Base-by-base conservation (phyloP, 345 rosid genomes). In the Bruguiera gymnorhiza region DNA sequence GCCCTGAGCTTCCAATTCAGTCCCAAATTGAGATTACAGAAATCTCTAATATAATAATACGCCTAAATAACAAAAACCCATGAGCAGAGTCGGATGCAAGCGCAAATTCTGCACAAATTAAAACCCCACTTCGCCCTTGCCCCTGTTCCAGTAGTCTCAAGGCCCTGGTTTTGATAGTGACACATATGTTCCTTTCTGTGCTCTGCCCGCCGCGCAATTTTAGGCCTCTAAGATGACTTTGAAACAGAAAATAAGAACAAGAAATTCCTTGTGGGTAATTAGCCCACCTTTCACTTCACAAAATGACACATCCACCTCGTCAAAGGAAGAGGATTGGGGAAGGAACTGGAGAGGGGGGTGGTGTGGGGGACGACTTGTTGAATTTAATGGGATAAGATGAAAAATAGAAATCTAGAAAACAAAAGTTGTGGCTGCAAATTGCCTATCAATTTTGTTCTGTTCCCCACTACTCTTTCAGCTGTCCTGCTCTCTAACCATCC, bases 351-450 rank as follows among this genome's bases (percentile, higher is more conserved):
- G 76, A 54, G 72, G 80, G 66, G 81, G 77, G 75, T 37, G 69
- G 74, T 1, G 29, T 27, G 29, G 29, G 29, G 29, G 29, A 27
- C 29, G 69, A 36, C 71, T 68, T 76, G 78, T 82, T 77, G 76
- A 67, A 32, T 75, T 69, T 75, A 52, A 29, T 26, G 24, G 65
- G 75, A 71, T 77, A 68, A 70, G 63, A 62, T 67, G 56, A 53
- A 65, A 68, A 57, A 11, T 10, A 62, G 68, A 81, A 73, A 72
- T 71, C 73, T 29, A 46, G 43, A 37, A 68, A 70, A 52, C 4
- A 71, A 83, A 86, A 84, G 77, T 73, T 86, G 91, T 89, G 95
- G 95, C 64, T 81, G 78, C 80, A 78, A 84, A 48, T 85, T 70
- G 86, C 62, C 82, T 67, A 73, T 84, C 87, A 75, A 78, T 69